These are phyloP conservation scores for Syzygium oleosum DNA, from an alignment of 345 rosid genomes.

Conservation along the genomic window DNA sequence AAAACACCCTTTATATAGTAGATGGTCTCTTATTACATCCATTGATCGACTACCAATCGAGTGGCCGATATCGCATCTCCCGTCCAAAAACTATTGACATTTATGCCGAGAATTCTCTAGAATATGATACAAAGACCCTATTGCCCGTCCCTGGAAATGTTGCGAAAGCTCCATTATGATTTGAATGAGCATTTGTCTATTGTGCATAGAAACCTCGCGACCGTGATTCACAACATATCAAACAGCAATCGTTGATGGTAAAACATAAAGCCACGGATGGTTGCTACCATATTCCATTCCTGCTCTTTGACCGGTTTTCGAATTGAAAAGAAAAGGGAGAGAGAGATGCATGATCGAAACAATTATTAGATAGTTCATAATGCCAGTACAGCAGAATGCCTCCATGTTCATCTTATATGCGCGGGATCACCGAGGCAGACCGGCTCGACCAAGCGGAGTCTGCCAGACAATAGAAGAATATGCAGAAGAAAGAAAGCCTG, in stretches of 20 bases:
- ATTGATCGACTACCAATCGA: too few relatives aligned
- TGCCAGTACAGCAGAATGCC: neutral
- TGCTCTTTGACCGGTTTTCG: neutral
- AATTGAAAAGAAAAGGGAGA: neutral
- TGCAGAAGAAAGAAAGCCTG: neutral
- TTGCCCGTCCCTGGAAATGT: too few relatives aligned
- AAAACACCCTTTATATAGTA: too few relatives aligned
- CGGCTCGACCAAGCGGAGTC: neutral
- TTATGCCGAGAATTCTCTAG: too few relatives aligned
- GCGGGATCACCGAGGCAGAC: neutral
- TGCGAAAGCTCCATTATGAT: too few relatives aligned
- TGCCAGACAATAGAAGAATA: neutral
- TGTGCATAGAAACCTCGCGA: too few relatives aligned
- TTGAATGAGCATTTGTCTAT: too few relatives aligned
- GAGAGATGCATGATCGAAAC: neutral
- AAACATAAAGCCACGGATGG: neutral
- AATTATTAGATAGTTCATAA: neutral
- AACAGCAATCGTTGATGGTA: neutral
- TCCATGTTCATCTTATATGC: neutral
- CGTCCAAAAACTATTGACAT: too few relatives aligned
- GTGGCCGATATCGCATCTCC: too few relatives aligned
- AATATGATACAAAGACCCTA: too few relatives aligned
- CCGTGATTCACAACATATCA: neutral
- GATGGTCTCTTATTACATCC: too few relatives aligned
- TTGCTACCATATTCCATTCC: neutral